Percentiles rank a stretch among this genome's conserved stretches.
Evolutionary conservation across 768 basidiomycete genomes (phyloP).

Genomic region (Leccinellum rugosiceps): DNA sequence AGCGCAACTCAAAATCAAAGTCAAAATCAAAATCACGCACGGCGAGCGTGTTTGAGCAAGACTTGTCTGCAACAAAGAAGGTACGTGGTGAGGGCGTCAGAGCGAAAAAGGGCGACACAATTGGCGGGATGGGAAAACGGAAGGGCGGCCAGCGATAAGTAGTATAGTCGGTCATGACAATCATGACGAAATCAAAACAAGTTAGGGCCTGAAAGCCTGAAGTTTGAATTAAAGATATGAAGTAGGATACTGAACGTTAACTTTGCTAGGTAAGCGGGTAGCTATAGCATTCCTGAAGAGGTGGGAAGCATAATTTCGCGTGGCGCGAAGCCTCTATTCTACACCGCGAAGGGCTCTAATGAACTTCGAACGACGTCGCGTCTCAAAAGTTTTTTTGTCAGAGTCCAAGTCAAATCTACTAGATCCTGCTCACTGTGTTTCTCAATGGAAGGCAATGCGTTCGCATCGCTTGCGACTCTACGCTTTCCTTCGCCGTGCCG

Average conservation of each 20-base stretch:
- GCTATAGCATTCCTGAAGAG: constrained; percentile 11
- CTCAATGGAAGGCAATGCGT: constrained; percentile 45
- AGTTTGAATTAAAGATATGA: background rate
- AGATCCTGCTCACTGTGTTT: background rate
- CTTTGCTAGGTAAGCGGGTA: background rate
- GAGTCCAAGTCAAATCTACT: background rate
- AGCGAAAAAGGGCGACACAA: constrained; percentile 58
- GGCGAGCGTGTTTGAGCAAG: constrained; percentile 53
- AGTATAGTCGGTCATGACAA: background rate
- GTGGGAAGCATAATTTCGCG: constrained; percentile 27
- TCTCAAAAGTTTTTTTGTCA: constrained; percentile 8
- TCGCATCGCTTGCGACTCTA: constrained; percentile 53
- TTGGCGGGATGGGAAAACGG: constrained; percentile 53
- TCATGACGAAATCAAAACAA: background rate
- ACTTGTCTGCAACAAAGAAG: constrained; percentile 49
- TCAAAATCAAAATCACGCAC: constrained; percentile 26
- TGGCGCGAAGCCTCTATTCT: constrained; percentile 21
- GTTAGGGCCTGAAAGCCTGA: background rate
- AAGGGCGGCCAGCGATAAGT: constrained; percentile 35
- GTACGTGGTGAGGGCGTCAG: constrained; percentile 54
- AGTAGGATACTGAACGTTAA: background rate
- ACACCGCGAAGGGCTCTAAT: constrained; percentile 22
- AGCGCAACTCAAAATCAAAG: constrained; percentile 34
- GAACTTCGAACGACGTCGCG: constrained; percentile 18
- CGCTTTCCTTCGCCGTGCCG: constrained; percentile 56